Base-by-base conservation (phyloP, 176 grass and related monocot species). In the maize (Zea mays) region DNA sequence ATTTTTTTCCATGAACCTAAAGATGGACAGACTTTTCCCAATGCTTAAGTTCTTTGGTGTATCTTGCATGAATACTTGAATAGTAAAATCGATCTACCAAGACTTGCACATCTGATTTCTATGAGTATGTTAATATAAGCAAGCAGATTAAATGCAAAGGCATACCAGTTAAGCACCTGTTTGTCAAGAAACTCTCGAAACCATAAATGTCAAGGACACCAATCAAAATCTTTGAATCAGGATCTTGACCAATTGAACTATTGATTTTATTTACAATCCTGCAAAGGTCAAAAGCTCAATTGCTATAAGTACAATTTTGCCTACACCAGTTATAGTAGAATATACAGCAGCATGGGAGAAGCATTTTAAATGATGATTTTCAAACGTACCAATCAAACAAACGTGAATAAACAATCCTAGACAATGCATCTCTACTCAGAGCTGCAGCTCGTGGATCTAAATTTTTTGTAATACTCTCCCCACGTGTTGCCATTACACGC, bases 161-260 rank as follows among this genome's bases (percentile, higher is more conserved):
- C 95, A 89, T 97, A 97, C 95, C 95, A 84, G 95, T 81, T 92
- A 94, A 97, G 95, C 95, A 97, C 95, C 95, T 97, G 95, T 97
- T 97, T 86, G 95, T 97, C 91, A 94, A 94, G 91, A 97, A 97
- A 97, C 95, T 94, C 79, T 97, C 95, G 34, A 97, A 97, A 69
- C 95, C 95, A 90, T 97, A 97, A 84, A 97, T 97, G 85, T 97
- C 95, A 72, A 97, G 76, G 52, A 97, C 95, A 59, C 95, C 95
- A 81, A 97, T 97, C 73, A 97, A 85, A 91, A 84, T 84, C 65
- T 97, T 97, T 84, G 95, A 97, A 34, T 97, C 62, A 39, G 91
- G 87, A 86, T 97, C 95, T 92, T 97, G 95, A 79, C 95, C 95
- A 75, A 97, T 94, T 70, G 87, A 90, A 16, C 50, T 74, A 67